Base-by-base conservation (phyloP, 169 alveolate genomes). In the Plasmodium vinckei region DNA sequence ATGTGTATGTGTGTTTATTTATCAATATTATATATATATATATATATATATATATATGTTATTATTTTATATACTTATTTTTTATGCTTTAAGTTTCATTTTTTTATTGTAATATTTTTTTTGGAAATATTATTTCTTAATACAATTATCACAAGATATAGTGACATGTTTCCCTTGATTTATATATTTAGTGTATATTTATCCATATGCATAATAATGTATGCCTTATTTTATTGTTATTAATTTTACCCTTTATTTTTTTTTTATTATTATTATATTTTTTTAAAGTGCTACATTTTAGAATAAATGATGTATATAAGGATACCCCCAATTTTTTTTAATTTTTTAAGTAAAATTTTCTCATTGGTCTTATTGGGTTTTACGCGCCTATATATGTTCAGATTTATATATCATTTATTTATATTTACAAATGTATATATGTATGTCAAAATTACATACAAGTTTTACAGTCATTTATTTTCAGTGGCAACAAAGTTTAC, bases 161-260 rank as follows among this genome's bases (percentile, higher is more conserved):
- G 33, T 9, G 47, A 72, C 25, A 72, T 53, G 51, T 57, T 19
- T 57, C 64, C 53, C 53, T 69, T 64, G 15, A 71, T n/a, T 44
- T 63, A 61, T 75, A 19, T 73, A 46, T 73, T 42, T 77, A 27
- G 61, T 27, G 25, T 25, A 56, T 54, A 46, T 69, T 15, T 69
- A 33, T 57, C n/a, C 67, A 57, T 57, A 57, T 57, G 27, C 27
- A 69, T 69, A 54, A 33, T 33, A 33, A 33, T 49, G 19, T n/a
- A 10, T 68, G 64, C 64, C 65, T 27, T 64, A 73, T 73, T 73
- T 73, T 73, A 59, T 73, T 73, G 86, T 73, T 73, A 59, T 73
- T 73, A 60, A 60, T 73, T 73, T 73, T 73, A 72, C 87, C 7
- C 42, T 33, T 3, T 33, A 33, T 33, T 33, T 33, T 33, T 33